A percentile compares a stretch with the other conserved stretches of the same genome.
Conservation (phyloP, 1,284 basidiomycete species). For the Irpex sp. region DNA sequence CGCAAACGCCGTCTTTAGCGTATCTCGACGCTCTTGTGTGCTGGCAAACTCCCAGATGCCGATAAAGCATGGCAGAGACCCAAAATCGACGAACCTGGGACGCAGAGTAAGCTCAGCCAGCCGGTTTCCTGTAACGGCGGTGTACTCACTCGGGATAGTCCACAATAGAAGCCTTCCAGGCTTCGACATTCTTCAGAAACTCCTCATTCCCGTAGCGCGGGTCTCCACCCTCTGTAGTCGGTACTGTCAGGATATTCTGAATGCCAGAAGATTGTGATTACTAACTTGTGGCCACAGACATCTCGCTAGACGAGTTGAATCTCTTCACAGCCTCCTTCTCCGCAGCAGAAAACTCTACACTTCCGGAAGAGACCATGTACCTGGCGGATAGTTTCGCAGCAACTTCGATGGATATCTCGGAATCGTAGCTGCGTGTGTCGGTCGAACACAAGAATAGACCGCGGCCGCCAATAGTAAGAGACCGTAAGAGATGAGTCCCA, state of each 20-base stretch:
- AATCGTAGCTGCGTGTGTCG: neutral
- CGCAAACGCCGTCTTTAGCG: neutral
- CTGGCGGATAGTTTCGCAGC: neutral
- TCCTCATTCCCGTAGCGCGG: neutral
- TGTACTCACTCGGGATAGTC: neutral
- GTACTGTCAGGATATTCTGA: too few relatives aligned
- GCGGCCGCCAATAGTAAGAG: neutral
- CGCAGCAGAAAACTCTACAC: neutral
- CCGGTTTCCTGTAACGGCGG: too few relatives aligned
- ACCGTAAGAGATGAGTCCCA: neutral
- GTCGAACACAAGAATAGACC: neutral
- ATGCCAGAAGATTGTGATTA: neutral
- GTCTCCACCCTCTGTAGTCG: neutral
- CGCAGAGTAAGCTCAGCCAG: too few relatives aligned
- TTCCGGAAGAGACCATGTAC: neutral
- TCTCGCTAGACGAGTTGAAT: neutral
- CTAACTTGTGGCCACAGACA: neutral
- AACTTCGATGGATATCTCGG: neutral
- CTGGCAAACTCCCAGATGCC: conserved; percentile 1
- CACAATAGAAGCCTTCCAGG: neutral
- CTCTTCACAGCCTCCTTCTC: neutral
- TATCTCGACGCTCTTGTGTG: neutral
- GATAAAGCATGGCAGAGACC: neutral
- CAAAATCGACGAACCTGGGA: neutral
- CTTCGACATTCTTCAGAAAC: neutral